Evolutionary conservation across 805 yeast species (phyloP), one percentile per base, ranked within the genome.

Genomic region (Yamadazyma insecticola): DNA sequence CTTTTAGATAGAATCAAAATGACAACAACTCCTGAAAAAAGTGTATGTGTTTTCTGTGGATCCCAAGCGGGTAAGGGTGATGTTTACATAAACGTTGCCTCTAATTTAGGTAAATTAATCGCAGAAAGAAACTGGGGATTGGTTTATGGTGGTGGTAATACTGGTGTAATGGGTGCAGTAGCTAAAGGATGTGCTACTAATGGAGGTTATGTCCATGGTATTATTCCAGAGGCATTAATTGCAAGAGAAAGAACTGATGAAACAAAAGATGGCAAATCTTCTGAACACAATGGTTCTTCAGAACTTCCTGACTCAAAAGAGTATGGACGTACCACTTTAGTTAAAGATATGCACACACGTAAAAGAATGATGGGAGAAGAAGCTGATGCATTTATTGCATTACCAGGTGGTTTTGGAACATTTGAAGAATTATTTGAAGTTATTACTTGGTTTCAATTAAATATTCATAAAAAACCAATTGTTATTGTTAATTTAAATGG

Each of bases 341-440:
- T 87, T 2, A 69, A 74, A 32, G 95, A 85, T 50, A 87, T 87
- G 95, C 96, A 87, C 59, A 81, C 92, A 3, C 72, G 96, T 53
- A 87, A 87, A 66, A 71, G 78, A 53, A 47, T 82, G 66, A 87
- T 87, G 96, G 94, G 88, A 17, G 70, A 74, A 48, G 89, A 82
- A 54, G 80, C 90, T n/a, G 77, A 77, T 44, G 94, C 90, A 0
- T 87, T 87, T 56, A 74, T 87, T 26, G 95, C 95, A 0, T 69
- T 87, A 62, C 95, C 96, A 10, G 96, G 96, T 40, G 96, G 96
- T 2, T 86, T 78, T 53, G 96, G 96, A 30, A 86, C 95, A 6
- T 60, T 85, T 51, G 96, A 87, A 57, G 96, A 87, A 60, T 67
- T 87, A 40, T 78, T 86, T 80, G 96, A 87, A 63, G 81, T 85